phyloP scores from a whole-genome alignment of 331 rosid species.

The Phaseolus coccineus region DNA sequence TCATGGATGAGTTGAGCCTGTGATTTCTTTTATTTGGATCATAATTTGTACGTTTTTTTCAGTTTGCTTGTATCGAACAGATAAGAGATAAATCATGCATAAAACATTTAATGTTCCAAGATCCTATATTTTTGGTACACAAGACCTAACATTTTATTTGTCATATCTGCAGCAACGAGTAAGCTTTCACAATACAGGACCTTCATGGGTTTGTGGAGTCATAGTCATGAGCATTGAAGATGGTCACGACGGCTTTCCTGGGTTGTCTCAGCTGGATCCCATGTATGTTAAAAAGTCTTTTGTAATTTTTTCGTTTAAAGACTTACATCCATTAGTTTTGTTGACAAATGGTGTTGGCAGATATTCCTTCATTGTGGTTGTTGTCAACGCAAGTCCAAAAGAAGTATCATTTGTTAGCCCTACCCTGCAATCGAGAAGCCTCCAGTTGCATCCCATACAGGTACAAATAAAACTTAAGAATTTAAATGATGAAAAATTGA shows the following conservation, averaged over 20 bases:
- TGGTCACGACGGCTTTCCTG: constrained; percentile 74
- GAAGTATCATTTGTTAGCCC: constrained; percentile 69
- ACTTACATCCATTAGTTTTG: constrained; percentile 16
- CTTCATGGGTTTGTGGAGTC: constrained; percentile 67
- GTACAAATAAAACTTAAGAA: constrained; percentile 47
- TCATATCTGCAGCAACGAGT: constrained; percentile 64
- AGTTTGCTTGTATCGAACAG: too few relatives aligned
- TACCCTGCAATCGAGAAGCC: constrained; percentile 58
- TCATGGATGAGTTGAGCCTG: background rate
- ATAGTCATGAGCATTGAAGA: constrained; percentile 97
- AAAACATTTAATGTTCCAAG: too few relatives aligned
- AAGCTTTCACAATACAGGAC: constrained; percentile 81
- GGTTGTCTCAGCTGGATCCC: constrained; percentile 88
- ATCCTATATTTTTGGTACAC: background rate
- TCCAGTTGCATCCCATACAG: constrained; percentile 88
- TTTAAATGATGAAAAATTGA: constrained; percentile 17
- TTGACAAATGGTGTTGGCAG: constrained; percentile 57
- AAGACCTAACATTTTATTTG: constrained; percentile 15
- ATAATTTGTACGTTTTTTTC: constrained; percentile 22
- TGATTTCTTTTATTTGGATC: constrained; percentile 10
- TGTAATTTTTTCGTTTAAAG: constrained; percentile 32
- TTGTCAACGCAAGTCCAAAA: constrained; percentile 78
- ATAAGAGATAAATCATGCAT: too few relatives aligned
- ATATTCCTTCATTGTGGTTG: constrained; percentile 71
- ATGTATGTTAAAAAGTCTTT: constrained; percentile 58